These are phyloP conservation scores for Eragrostis curvula DNA, from an alignment of 176 grass and related monocot species.

Conservation along the genomic window DNA sequence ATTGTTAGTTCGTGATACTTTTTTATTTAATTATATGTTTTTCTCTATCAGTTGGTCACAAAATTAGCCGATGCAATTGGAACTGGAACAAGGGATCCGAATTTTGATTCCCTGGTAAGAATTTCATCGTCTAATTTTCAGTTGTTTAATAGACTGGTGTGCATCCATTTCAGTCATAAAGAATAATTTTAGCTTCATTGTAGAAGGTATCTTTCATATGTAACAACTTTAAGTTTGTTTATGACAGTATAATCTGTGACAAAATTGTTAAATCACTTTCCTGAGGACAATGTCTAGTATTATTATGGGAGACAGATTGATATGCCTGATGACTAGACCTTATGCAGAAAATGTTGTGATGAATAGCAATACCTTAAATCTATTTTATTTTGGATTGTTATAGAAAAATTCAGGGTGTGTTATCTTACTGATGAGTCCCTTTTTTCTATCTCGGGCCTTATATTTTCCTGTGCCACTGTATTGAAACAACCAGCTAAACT, in stretches of 20 bases:
- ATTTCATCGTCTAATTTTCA: slow-evolving; percentile 8
- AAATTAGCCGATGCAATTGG: slow-evolving; percentile 64
- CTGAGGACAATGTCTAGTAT: not conserved
- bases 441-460: not conserved
- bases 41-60: slow-evolving; percentile 45
- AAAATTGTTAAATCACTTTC: slow-evolving; percentile 8
- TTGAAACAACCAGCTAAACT: not conserved
- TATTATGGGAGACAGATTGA: not conserved
- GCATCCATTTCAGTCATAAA: slow-evolving; percentile 1
- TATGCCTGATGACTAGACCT: slow-evolving; percentile 15
- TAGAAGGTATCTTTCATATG: not conserved
- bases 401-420: not conserved
- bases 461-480: not conserved
- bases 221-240: slow-evolving; percentile 1
- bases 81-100: slow-evolving; percentile 57
- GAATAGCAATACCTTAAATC: not conserved
- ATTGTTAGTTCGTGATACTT: not conserved
- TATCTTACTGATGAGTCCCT: not conserved
- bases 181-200: not conserved
- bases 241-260: slow-evolving; percentile 18
- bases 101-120: slow-evolving; percentile 61
- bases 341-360: not conserved
- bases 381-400: not conserved
- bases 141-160: not conserved
- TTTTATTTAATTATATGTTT: slow-evolving; percentile 27